These are phyloP conservation scores for Ophiostoma novo-ulmi DNA, from an alignment of 2,329 filamentous ascomycete species.

Conservation along the genomic window DNA sequence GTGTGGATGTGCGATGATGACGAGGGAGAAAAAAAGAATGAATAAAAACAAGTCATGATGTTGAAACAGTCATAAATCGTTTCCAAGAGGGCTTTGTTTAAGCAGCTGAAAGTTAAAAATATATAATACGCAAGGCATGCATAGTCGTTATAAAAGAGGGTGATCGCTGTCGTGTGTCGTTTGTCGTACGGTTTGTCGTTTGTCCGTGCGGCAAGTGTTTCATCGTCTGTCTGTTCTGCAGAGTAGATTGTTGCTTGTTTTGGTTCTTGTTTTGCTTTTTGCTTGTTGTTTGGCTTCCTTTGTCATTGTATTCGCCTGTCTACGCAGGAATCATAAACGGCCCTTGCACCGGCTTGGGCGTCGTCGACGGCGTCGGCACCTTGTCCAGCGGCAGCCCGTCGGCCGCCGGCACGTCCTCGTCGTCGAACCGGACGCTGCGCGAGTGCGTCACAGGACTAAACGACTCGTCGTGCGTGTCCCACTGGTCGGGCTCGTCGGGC, in stretches of 20 bases:
- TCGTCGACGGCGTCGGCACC: not conserved
- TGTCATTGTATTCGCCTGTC: not conserved
- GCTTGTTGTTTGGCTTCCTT: not conserved
- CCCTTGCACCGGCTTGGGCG: conserved; percentile 4
- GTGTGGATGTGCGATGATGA: not conserved
- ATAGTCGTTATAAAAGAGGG: not conserved
- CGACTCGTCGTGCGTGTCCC: conserved; percentile 15
- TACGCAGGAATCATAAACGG: not conserved
- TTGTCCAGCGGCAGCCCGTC: not conserved
- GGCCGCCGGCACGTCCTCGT: conserved; percentile 11
- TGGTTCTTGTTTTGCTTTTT: not conserved
- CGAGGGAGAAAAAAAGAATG: conserved; percentile 15
- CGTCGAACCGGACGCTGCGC: conserved; percentile 12
- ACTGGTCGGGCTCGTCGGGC: not conserved
- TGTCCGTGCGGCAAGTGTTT: not conserved
- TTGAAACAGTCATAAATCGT: conserved; percentile 9
- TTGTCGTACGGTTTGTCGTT: not conserved
- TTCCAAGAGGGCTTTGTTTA: conserved; percentile 9
- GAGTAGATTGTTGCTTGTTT: too few species aligned
- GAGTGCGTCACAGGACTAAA: conserved; percentile 14
- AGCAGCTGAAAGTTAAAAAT: not conserved
- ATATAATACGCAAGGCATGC: not conserved
- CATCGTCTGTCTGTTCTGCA: not conserved
- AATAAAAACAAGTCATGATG: conserved; percentile 9
- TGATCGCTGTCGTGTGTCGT: not conserved